These are phyloP conservation scores for Beauveria rudraprayagi DNA, from an alignment of 2,329 filamentous ascomycete species.

Conservation along the genomic window DNA sequence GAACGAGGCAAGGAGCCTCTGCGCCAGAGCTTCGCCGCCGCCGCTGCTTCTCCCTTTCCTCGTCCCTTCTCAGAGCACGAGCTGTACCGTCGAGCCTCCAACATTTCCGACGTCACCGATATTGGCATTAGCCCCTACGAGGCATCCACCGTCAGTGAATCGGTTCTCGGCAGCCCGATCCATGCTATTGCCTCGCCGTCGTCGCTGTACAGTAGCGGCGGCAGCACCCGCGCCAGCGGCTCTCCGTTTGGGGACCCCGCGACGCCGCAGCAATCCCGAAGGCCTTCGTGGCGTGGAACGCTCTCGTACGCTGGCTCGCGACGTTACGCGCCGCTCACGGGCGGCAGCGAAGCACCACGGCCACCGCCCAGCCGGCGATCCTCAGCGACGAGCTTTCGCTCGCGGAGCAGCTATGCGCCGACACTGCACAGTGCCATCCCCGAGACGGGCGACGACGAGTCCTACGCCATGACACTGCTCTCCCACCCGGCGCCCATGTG, in stretches of 20 bases:
- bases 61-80: slow-evolving; percentile 8
- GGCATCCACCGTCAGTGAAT: slow-evolving; percentile 8
- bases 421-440: slow-evolving; percentile 19
- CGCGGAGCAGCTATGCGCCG: slow-evolving; percentile 18
- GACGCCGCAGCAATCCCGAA: background rate
- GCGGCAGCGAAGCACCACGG: background rate
- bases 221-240: background rate
- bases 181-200: slow-evolving; percentile 31
- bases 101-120: slow-evolving; percentile 26
- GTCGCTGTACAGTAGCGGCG: slow-evolving; percentile 28
- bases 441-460: slow-evolving; percentile 30
- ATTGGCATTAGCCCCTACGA: slow-evolving; percentile 21
- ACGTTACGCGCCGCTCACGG: slow-evolving; percentile 4
- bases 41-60: background rate
- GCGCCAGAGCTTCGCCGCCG: slow-evolving; percentile 11
- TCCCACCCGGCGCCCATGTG: slow-evolving; percentile 33
- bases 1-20: slow-evolving; percentile 22
- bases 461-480: slow-evolving; percentile 36
- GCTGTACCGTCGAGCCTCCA: slow-evolving; percentile 26
- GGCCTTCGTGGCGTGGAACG: slow-evolving; percentile 4
- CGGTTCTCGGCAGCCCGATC: slow-evolving; percentile 16
- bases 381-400: slow-evolving; percentile 19
- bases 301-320: slow-evolving; percentile 1
- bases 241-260: background rate
- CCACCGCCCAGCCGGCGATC: slow-evolving; percentile 10